Percentiles rank a stretch among this genome's conserved stretches.
phyloP scores from a whole-genome alignment of 2,329 filamentous ascomycete genomes.

The Chrysoporthe cubensis region DNA sequence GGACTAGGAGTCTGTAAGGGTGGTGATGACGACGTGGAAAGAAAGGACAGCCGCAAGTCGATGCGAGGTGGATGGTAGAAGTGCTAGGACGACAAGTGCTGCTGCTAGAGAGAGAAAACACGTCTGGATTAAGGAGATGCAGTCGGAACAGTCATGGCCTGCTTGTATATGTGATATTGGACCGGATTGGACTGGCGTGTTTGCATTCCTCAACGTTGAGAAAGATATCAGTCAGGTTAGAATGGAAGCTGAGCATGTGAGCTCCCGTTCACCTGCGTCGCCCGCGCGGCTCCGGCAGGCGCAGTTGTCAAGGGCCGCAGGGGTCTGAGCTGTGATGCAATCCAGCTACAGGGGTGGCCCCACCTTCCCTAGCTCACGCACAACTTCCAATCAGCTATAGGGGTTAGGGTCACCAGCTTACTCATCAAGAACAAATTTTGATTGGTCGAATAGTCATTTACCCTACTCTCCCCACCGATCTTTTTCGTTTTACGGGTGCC shows the following conservation, averaged over 20 bases:
- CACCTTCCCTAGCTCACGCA: slow-evolving; percentile 1
- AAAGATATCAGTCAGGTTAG: not conserved
- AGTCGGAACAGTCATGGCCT: not conserved
- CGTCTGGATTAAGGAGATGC: not conserved
- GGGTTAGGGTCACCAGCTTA: not conserved
- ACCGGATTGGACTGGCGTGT: not conserved
- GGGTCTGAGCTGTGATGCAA: slow-evolving; percentile 11
- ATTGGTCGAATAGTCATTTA: slow-evolving; percentile 10
- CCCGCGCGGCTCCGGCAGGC: not conserved
- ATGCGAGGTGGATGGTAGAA: not conserved
- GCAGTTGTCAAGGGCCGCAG: not conserved
- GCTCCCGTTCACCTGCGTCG: slow-evolving; percentile 4
- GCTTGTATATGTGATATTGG: not conserved
- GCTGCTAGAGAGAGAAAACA: not conserved
- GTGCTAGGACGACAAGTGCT: not conserved
- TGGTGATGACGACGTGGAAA: slow-evolving; percentile 7
- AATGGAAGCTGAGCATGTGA: slow-evolving; percentile 16
- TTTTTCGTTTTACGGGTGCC: slow-evolving; percentile 14
- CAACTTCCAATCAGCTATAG: not conserved
- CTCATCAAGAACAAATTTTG: not conserved
- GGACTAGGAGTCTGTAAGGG: slow-evolving; percentile 3
- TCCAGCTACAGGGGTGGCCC: slow-evolving; percentile 1
- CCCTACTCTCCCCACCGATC: slow-evolving; percentile 18
- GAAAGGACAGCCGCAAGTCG: not conserved
- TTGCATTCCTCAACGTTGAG: not conserved